Base-by-base conservation (phyloP, 306 rosid species). In the Begonia peltatifolia region DNA sequence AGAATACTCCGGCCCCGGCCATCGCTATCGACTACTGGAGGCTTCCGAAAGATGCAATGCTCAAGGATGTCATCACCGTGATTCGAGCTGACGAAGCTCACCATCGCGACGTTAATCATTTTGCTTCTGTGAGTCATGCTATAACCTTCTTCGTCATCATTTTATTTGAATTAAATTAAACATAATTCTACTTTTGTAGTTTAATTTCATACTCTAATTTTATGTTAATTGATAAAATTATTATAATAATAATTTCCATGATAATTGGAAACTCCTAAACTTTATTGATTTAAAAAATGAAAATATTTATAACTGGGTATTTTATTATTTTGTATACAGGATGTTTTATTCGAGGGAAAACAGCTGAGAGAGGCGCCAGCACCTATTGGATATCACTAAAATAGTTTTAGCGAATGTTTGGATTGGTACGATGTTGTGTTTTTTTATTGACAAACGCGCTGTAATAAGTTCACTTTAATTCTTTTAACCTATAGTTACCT, bases 11-110 rank as follows among this genome's bases (percentile, higher is more conserved):
- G 11, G 95, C 92, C 47, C 95, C 95, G n/a, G 87, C 84, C 47
- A 82, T 85, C 36, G 95, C 95, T 2, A 76, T 85, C 36, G 95
- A 85, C 57, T 85, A 85, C 55, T 84, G 94, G 90, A 76, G 82
- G 71, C 77, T 84, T 30, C 90, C 90, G 0, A 71, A 76, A 35
- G 79, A 81, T 15, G 84, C 94, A 4, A 84, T 73, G 20, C 69
- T 84, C 14, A 73, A 65, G 35, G 94, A 84, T 52, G 95, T 82
- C 60, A 11, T 85, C 9, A 66, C 72, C 41, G 92, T 85, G 0
- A 85, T 85, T 59, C 87, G 92, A 0, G 84, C 92, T 18, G 95
- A 85, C 59, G 95, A 82, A 62, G 87, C 81, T 66, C 95, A 79
- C 50, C 95, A 85, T 64, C 77, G 87, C 3, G 95, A 85, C 49